Base-by-base conservation (phyloP, 805 yeast species). In the Saccharomycopsis schoenii region DNA sequence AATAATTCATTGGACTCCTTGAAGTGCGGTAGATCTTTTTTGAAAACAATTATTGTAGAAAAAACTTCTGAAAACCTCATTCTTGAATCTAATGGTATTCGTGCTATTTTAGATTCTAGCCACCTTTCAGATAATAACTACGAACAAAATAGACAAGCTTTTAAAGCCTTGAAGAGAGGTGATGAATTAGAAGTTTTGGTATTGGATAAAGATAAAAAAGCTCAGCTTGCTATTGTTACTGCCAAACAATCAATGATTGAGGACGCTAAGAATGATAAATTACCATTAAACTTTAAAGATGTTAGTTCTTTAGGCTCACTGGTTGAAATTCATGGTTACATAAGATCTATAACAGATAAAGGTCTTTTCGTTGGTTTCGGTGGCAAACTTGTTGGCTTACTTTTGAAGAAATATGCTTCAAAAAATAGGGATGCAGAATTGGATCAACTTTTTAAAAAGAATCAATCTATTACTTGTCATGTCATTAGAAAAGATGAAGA, bases 311-410 rank as follows among this genome's bases (percentile, higher is more conserved):
- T 42, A 2, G 68, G 68, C 21, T 73, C 77, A 14, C 80, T 82
- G 10, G 74, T 75, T 54, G 68, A 75, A 36, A 72, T 89, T 58
- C 79, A 81, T 61, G 99, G 98, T 52, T 92, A 78, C 70, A 83
- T 93, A 47, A 86, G 83, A 66, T 85, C 91, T 19, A 82, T 86
- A 19, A 88, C 96, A n/a, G 80, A 79, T 55, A 79, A 80, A 69
- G 98, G 98, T 65, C 76, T 90, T 12, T 93, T 93, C 70, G 87
- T 93, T 61, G 81, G 86, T 0, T 93, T 93, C 72, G 89, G 85
- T 61, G 86, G 88, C 65, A 82, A 80, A 59, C 80, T 93, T 65
- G 88, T 89, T 39, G 98, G 97, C 58, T 78, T 93, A 65, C 87
- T 90, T 3, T 80, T 89, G 63, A 88, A 92, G 60, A 83, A 85